phyloP scores from a whole-genome alignment of 768 basidiomycete species.

The Epithele typhae region DNA sequence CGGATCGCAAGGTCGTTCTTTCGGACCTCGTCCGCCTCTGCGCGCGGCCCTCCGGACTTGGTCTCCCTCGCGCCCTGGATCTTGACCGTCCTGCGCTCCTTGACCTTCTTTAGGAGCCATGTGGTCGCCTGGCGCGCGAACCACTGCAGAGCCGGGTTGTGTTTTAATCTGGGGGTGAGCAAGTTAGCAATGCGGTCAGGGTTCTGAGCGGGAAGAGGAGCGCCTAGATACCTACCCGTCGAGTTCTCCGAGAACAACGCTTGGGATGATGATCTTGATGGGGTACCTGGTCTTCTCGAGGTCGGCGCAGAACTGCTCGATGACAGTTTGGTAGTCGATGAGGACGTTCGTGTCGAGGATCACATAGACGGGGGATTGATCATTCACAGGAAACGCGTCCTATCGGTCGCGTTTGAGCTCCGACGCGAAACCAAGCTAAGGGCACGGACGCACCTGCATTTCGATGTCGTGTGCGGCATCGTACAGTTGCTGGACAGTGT shows the following conservation, averaged over 20 bases:
- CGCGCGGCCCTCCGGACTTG: not conserved
- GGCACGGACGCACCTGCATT: constrained; percentile 48
- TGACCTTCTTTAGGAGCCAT: constrained; percentile 29
- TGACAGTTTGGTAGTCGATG: constrained; percentile 57
- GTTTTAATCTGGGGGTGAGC: constrained; percentile 38
- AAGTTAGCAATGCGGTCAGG: not conserved
- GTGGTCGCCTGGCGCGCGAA: constrained; percentile 54
- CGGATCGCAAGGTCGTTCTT: constrained; percentile 67
- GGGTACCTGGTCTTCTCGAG: constrained; percentile 45
- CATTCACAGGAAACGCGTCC: constrained; percentile 12
- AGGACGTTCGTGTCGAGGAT: constrained; percentile 81
- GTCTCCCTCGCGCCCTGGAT: constrained; percentile 30
- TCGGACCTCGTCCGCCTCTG: constrained; percentile 13
- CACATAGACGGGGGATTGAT: constrained; percentile 36
- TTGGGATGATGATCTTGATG: constrained; percentile 65
- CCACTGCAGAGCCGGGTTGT: constrained; percentile 43
- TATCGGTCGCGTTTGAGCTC: no score
- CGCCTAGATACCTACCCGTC: constrained; percentile 48
- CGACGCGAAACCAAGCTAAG: no score
- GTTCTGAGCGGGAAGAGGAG: not conserved
- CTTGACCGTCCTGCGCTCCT: constrained; percentile 22
- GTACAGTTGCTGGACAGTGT: constrained; percentile 13
- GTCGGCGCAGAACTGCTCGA: constrained; percentile 63
- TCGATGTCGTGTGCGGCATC: constrained; percentile 62
- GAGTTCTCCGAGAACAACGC: constrained; percentile 71